Evolutionary conservation across 805 yeast genomes (phyloP).

Genomic region (Limtongia smithiae): DNA sequence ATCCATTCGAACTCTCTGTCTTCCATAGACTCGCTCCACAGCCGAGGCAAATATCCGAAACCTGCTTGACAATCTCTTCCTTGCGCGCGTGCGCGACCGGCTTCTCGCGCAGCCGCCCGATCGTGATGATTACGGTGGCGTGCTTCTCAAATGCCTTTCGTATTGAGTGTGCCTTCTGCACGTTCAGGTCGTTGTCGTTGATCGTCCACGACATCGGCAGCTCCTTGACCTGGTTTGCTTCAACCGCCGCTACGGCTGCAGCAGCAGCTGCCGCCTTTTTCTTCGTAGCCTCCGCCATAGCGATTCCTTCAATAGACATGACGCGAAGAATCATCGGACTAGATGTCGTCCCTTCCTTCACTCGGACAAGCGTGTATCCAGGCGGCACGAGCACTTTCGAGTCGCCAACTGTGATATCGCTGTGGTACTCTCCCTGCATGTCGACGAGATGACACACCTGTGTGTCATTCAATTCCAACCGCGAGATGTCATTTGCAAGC

Average conservation of each 20-base stretch:
- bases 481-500: background rate
- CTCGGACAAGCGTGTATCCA: background rate
- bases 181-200: slow-evolving; percentile 3
- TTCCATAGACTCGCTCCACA: too few species aligned
- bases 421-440: background rate
- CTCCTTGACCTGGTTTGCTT: slow-evolving; percentile 5
- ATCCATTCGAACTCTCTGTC: too few species aligned
- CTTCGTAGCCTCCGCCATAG: background rate
- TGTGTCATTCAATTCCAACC: too few species aligned
- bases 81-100: background rate
- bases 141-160: background rate
- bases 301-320: too few species aligned
- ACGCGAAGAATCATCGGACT: too few species aligned
- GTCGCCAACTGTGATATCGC: background rate
- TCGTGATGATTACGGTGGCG: background rate
- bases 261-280: too few species aligned
- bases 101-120: background rate
- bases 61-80: background rate
- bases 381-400: background rate
- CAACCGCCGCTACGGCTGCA: background rate
- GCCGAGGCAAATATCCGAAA: background rate
- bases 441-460: background rate
- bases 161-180: slow-evolving; percentile 2
- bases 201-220: slow-evolving; percentile 8
- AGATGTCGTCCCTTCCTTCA: too few species aligned